Conservation (phyloP, 306 rosid species). For the Comarum palustre region DNA sequence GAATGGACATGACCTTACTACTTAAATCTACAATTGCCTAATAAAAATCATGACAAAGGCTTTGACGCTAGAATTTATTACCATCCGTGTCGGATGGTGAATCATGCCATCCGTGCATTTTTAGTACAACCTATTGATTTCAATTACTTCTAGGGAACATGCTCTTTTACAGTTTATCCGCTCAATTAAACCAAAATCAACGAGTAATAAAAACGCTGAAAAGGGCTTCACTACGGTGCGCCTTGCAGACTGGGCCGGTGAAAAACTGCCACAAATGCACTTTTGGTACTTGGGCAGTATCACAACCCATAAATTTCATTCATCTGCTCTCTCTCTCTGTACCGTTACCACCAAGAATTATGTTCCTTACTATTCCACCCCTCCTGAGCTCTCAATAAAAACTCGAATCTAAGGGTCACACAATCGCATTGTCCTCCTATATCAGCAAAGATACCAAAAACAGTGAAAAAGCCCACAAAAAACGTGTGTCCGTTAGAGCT, state of each 20-base stretch:
- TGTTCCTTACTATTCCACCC: not conserved
- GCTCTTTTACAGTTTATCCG: not conserved
- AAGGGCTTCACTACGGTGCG: not conserved
- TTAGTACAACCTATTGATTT: not conserved
- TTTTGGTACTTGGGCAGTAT: slow-evolving; percentile 3
- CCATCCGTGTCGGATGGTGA: not conserved
- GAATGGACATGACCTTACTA: not conserved
- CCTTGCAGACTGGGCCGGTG: not conserved
- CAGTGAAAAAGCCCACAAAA: not conserved
- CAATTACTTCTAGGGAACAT: not conserved
- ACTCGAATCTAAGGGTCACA: not conserved
- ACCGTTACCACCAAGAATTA: not conserved
- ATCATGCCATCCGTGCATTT: not conserved
- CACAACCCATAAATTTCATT: not conserved
- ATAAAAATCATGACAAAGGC: not conserved
- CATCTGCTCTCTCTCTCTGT: not conserved
- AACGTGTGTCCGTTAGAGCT: not conserved
- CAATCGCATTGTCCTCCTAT: not conserved
- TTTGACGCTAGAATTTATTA: not conserved
- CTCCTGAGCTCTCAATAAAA: not conserved
- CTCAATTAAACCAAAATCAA: not conserved
- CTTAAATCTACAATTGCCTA: not conserved
- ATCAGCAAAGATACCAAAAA: not conserved
- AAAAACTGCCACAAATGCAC: not conserved
- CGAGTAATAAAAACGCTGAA: not conserved